Evolutionary conservation across 1,139 yeast species (phyloP), one percentile per base, ranked within the genome.

Genomic region (Kurtzmaniella quercitrusa): DNA sequence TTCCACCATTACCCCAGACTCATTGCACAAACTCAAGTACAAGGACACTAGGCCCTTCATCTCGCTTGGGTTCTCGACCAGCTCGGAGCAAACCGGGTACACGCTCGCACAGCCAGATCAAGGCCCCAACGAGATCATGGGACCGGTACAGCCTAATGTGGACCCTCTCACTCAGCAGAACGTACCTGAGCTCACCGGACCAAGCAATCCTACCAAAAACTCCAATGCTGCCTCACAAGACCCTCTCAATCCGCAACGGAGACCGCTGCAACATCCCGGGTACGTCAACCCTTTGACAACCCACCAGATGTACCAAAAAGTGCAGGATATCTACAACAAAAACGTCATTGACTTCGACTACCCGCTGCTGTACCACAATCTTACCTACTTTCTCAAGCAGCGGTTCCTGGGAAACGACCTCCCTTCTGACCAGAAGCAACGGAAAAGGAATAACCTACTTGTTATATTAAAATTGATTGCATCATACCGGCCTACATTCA

Each of bases 401-500:
- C 58, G 87, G 49, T 83, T 83, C 47, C 66, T 64, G 62, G 75
- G 75, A 10, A 62, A 63, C 43, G 55, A 62, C 38, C 51, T 69
- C 27, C 48, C 68, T 2, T 53, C 54, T 5, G 62, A 58, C 12
- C 67, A 65, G 42, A 63, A 60, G 44, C 62, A 59, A 36, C 51
- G 57, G 51, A 79, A 62, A 61, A 68, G 71, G 52, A 63, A 51
- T 64, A 81, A 60, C 46, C 56, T 84, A 40, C 68, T 82, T 34
- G 73, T 74, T 21, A 79, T 83, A 33, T 73, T 85, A 12, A 81
- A 79, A 57, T 70, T 84, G 31, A 82, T 83, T 66, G 85, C 87
- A 3, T 79, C 82, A 50, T 83, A 82, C 55, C 66, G 88, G 46
- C 89, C 90, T 14, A 80, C 86, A 14, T 83, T 83, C 52, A 82